Conservation (phyloP, 495 filamentous ascomycete species). For the Hyaloscypha variabilis region DNA sequence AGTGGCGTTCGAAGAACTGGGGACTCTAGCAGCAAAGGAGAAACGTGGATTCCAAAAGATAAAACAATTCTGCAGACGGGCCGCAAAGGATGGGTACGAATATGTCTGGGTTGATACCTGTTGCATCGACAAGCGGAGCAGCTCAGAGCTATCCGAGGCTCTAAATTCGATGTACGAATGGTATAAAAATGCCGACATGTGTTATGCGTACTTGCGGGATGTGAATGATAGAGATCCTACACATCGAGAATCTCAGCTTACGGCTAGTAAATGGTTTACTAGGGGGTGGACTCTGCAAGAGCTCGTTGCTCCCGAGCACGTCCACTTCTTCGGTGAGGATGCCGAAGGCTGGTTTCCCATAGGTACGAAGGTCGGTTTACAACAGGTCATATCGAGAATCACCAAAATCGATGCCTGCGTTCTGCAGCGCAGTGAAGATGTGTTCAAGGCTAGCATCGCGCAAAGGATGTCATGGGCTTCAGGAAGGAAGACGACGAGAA, state of each 20-base stretch:
- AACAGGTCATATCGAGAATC: not conserved
- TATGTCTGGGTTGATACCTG: slow-evolving; percentile 32
- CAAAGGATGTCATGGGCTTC: slow-evolving; percentile 1
- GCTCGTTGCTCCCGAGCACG: not conserved
- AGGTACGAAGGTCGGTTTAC: not conserved
- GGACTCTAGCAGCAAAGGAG: not conserved
- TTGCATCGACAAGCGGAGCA: slow-evolving; percentile 29
- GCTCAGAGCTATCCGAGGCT: slow-evolving; percentile 36
- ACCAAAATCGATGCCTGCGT: not conserved
- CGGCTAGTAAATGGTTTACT: not conserved
- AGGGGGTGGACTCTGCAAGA: not conserved
- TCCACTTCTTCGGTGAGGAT: not conserved
- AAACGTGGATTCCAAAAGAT: slow-evolving; percentile 10
- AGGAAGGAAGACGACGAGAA: not conserved
- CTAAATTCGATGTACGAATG: slow-evolving; percentile 40
- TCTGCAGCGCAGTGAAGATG: not conserved
- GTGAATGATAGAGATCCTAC: not conserved
- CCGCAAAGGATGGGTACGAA: not conserved
- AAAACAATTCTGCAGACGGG: not conserved
- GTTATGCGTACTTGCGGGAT: slow-evolving; percentile 38
- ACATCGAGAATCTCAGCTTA: not conserved
- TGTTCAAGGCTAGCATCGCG: not conserved
- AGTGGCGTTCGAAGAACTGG: not conserved
- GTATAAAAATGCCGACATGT: slow-evolving; percentile 37
- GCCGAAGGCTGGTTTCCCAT: not conserved